Conservation (phyloP, 2,329 filamentous ascomycete species). For the Curvularia sp. region DNA sequence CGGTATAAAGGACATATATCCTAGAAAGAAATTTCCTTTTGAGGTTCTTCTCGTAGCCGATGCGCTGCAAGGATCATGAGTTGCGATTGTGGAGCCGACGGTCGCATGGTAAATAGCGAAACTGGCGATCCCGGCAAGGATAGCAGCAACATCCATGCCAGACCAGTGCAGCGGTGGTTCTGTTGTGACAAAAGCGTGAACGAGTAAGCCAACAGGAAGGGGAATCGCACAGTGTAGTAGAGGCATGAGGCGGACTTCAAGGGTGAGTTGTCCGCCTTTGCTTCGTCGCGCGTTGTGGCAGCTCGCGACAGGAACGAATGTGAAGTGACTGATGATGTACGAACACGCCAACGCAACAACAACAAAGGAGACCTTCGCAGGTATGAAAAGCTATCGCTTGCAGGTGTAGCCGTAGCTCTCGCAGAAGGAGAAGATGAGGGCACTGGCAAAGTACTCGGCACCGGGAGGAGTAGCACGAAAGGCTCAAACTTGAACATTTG, state of each 20-base stretch:
- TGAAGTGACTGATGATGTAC: constrained; percentile 68
- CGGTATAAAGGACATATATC: constrained; percentile 64
- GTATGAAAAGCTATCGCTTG: constrained; percentile 67
- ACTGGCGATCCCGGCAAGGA: constrained; percentile 69
- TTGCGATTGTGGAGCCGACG: constrained; percentile 78
- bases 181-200: constrained; percentile 64
- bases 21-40: constrained; percentile 75
- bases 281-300: constrained; percentile 56
- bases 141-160: constrained; percentile 59
- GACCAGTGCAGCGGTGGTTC: constrained; percentile 70
- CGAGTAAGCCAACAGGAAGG: constrained; percentile 70
- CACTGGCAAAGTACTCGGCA: constrained; percentile 75
- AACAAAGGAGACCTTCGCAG: constrained; percentile 63
- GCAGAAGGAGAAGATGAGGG: constrained; percentile 78
- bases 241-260: constrained; percentile 68
- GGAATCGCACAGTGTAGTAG: constrained; percentile 65
- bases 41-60: constrained; percentile 79
- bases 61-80: constrained; percentile 71
- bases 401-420: constrained; percentile 73
- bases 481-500: constrained; percentile 77
- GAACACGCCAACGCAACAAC: constrained; percentile 57
- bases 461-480: constrained; percentile 72
- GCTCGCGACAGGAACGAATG: constrained; percentile 54
- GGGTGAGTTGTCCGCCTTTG: constrained; percentile 55
- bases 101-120: constrained; percentile 77